Base-by-base conservation (phyloP, 345 rosid genomes). In the Fremontodendron californicum region DNA sequence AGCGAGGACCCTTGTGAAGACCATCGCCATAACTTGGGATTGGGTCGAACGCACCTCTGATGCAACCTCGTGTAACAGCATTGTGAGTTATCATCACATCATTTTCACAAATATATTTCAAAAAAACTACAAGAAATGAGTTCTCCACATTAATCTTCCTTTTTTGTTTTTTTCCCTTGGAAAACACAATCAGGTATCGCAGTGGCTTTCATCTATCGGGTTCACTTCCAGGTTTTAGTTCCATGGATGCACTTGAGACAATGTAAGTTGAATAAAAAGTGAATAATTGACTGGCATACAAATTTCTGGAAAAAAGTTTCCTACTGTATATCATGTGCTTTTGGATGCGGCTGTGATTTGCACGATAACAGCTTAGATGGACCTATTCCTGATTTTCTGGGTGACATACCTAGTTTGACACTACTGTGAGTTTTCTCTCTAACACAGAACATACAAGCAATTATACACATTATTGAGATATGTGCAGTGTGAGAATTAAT, bases 341-440 rank as follows among this genome's bases (percentile, higher is more conserved):
- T 11, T 11, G 29, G 54, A 25, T 60, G 25, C 82, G 78, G n/a
- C n/a, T n/a, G 85, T n/a, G 68, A 80, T 13, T 52, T 75, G 73
- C 75, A 77, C 1, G 46, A 73, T n/a, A 85, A 73, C 31, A 71
- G 75, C 68, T 71, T 85, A 57, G 40, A 10, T 0, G 82, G 81
- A 57, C 19, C 31, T 21, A 82, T 85, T 69, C 82, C 79, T 0
- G 31, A 78, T 61, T 79, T 82, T 78, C 82, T 82, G 25, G 77
- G 83, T 10, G 27, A n/a, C n/a, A n/a, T n/a, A n/a, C n/a, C n/a
- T n/a, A n/a, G n/a, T n/a, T n/a, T n/a, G n/a, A n/a, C n/a, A n/a
- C n/a, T n/a, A n/a, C n/a, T n/a, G n/a, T n/a, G n/a, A n/a, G n/a
- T n/a, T n/a, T n/a, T n/a, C n/a, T n/a, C n/a, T n/a, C n/a, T n/a